Percentiles rank a stretch among this genome's conserved stretches.
These are phyloP conservation scores for Abrus pulchellus DNA, from an alignment of 306 rosid genomes.

Conservation along the genomic window DNA sequence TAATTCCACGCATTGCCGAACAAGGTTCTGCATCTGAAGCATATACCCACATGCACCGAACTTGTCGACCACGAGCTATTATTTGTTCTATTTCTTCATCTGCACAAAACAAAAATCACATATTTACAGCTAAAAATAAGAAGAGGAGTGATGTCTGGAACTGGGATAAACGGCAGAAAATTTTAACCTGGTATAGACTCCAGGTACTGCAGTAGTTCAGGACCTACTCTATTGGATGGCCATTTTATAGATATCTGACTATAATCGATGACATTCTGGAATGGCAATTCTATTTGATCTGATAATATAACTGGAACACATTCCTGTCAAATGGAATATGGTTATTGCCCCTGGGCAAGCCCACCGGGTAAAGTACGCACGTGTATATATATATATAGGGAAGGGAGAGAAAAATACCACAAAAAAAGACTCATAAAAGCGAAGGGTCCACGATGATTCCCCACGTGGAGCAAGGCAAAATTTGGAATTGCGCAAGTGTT, in stretches of 20 bases:
- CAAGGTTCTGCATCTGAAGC: slow-evolving; percentile 76
- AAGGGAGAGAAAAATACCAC: slow-evolving; percentile 70
- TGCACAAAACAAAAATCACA: slow-evolving; percentile 46
- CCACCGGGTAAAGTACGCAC: not conserved
- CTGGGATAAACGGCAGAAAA: slow-evolving; percentile 24
- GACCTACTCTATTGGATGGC: slow-evolving; percentile 88
- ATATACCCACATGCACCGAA: slow-evolving; percentile 82
- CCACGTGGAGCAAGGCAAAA: slow-evolving; percentile 98
- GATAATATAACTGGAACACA: slow-evolving; percentile 94
- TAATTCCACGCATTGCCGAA: slow-evolving; percentile 87
- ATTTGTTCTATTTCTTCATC: slow-evolving; percentile 75
- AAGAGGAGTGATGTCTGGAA: slow-evolving; percentile 9
- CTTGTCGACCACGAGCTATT: slow-evolving; percentile 73
- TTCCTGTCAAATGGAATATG: slow-evolving; percentile 64
- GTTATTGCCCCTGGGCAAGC: slow-evolving; percentile 36
- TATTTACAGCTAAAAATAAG: slow-evolving; percentile 1
- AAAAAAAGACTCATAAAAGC: slow-evolving; percentile 91
- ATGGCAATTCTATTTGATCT: slow-evolving; percentile 88
- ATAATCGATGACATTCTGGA: slow-evolving; percentile 92
- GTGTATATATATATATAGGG: not conserved
- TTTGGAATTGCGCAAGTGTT: slow-evolving; percentile 84
- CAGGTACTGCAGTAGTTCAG: slow-evolving; percentile 83
- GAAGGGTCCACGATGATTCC: slow-evolving; percentile 98
- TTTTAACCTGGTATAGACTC: slow-evolving; percentile 88
- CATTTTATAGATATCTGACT: slow-evolving; percentile 91